A percentile compares a stretch with the other conserved stretches of the same genome.
Conservation (phyloP, 192 early-diverging fungal genomes). For the Obelidium mucronatum region DNA sequence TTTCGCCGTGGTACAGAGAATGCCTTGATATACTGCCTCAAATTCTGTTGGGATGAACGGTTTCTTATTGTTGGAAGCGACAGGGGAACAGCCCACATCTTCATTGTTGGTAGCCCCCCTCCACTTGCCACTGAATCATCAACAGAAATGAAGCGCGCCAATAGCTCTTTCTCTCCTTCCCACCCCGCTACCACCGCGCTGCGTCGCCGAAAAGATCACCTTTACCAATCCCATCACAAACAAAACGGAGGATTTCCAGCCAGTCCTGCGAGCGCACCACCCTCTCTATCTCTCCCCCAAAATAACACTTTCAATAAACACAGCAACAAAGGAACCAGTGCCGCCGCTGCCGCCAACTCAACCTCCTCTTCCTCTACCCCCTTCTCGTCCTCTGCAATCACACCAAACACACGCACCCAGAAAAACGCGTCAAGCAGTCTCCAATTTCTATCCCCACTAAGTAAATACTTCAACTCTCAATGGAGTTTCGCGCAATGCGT, state of each 20-base stretch:
- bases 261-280: not conserved
- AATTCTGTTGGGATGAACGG: conserved; percentile 82
- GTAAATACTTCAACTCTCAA: conserved; percentile 92
- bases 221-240: conserved; percentile 27
- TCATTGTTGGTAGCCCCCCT: conserved; percentile 69
- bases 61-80: conserved; percentile 86
- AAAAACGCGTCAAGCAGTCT: conserved; percentile 62
- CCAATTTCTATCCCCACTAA: conserved; percentile 34
- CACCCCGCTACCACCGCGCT: not conserved
- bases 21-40: conserved; percentile 85
- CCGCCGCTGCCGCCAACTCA: too few relatives aligned
- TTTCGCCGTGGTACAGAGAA: conserved; percentile 87
- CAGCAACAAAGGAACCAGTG: too few relatives aligned
- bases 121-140: not conserved
- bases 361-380: too few relatives aligned
- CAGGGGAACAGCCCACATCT: conserved; percentile 93
- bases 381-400: too few relatives aligned
- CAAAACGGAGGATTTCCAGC: not conserved
- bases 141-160: not conserved
- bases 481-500: conserved; percentile 93
- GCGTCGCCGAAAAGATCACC: conserved; percentile 18
- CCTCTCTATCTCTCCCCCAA: not conserved
- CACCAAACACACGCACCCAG: too few relatives aligned
- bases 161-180: too few relatives aligned
- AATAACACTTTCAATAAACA: too few relatives aligned